phyloP scores from a whole-genome alignment of 345 rosid genomes.

The Lepidium aucheri region DNA sequence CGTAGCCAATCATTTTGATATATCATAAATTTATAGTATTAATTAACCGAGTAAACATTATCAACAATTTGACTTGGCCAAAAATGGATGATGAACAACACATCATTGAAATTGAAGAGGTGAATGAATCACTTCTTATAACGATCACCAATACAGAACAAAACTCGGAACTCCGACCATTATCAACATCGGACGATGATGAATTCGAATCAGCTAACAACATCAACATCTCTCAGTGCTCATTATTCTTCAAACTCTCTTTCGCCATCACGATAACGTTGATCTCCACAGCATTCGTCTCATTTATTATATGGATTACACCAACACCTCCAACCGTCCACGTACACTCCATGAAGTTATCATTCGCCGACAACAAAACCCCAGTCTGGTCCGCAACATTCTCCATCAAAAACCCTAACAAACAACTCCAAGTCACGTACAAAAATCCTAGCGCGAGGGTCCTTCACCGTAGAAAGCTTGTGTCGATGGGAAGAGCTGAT shows the following conservation, averaged over 20 bases:
- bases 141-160: background rate
- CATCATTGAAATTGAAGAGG: background rate
- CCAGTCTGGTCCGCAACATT: slow-evolving; percentile 10
- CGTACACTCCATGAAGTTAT: slow-evolving; percentile 6
- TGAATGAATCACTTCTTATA: background rate
- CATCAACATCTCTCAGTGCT: background rate
- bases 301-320: slow-evolving; percentile 6
- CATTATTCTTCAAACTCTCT: background rate
- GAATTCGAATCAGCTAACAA: background rate
- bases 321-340: slow-evolving; percentile 14
- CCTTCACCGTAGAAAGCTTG: background rate
- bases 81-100: background rate
- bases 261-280: background rate
- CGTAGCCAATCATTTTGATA: background rate
- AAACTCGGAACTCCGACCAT: background rate
- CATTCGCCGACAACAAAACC: background rate
- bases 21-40: background rate
- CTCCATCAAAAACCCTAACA: slow-evolving; percentile 17
- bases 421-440: slow-evolving; percentile 7
- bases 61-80: background rate
- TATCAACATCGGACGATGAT: background rate
- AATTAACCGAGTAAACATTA: background rate
- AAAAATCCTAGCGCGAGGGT: background rate
- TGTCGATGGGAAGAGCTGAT: background rate
- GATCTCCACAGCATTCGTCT: background rate